Evolutionary conservation across 768 basidiomycete genomes (phyloP), one percentile per base, ranked within the genome.

Genomic region (Udeniomyces megalosporus): DNA sequence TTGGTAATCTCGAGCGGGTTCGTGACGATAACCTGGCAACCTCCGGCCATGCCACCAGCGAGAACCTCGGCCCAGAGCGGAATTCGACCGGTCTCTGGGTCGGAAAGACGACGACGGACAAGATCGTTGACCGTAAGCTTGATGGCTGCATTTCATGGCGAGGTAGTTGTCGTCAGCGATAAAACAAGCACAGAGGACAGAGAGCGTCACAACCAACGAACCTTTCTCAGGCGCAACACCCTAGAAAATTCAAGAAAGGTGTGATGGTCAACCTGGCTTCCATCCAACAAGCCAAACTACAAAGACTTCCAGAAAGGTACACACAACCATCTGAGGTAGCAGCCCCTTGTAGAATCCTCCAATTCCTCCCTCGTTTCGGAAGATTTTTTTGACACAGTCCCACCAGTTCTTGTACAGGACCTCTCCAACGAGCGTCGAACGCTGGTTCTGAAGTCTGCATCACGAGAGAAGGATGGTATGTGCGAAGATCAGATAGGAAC

Each of bases 161-260:
- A n/a, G n/a, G n/a, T n/a, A n/a, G n/a, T n/a, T n/a, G n/a, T n/a
- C n/a, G 44, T n/a, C n/a, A 17, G 11, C n/a, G 29, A 32, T 29
- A 6, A 53, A n/a, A n/a, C n/a, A n/a, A n/a, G n/a, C n/a, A 24
- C 26, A n/a, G 2, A 2, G 24, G 4, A 12, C 42, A 20, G n/a
- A 24, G 1, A 34, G 45, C 10, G 55, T 24, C 44, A 45, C n/a
- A 7, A n/a, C n/a, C n/a, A 38, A 57, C 47, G 31, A 58, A 12
- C 95, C 95, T 77, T 95, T 95, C 74, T 95, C 90, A 12, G 90
- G 90, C 35, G 90, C 90, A 53, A 95, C 88, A 64, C 90, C 90
- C 89, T 92, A 64, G 1, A 5, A 14, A n/a, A 24, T 5, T 20
- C 12, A 20, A 14, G 35, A 1, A 58, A 28, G 4, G 26, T 10